Base-by-base conservation (phyloP, 73 alveolate species). In the Tetrahymena thermophila region DNA sequence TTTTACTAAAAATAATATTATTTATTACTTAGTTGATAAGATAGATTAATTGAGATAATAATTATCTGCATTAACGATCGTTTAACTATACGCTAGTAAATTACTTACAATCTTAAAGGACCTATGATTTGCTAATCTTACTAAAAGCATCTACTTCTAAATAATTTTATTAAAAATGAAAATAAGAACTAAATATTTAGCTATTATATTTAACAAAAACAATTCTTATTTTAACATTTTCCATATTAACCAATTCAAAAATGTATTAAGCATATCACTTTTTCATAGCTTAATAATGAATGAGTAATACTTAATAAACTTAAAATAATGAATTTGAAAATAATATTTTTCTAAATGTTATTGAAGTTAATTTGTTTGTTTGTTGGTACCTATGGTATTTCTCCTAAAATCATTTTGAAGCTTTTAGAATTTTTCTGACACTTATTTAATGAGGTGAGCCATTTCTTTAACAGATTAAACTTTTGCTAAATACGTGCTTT, bases 61-160 rank as follows among this genome's bases (percentile, higher is more conserved):
- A 56, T 93, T 85, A 43, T 95, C 97, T 95, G 93, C 97, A 95
- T 89, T 95, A 56, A 28, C 94, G 93, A 38, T 95, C 97, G 17
- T 95, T 55, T 34, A 95, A 35, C 15, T 95, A 35, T 16, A 31
- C 56, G 25, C 93, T 94, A 89, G 85, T 95, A 21, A 95, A 95
- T 37, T 94, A 95, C 38, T 95, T 43, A 50, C 95, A 95, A 37
- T 95, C 97, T 56, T 40, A 38, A 23, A 95, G 85, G 44, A 95
- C 97, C 56, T 85, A 44, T 34, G 97, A 95, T 93, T 95, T 95
- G 35, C 35, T 43, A 25, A 95, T 35, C 55, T 95, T 95, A 43
- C 94, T 57, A 19, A 84, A 95, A 16, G 97, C 95, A 44, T 95
- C 97, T 55, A 95, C 84, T 50, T 94, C 96, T 94, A 94, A 9